Evolutionary conservation across 1,284 basidiomycete species (phyloP), one percentile per base, ranked within the genome.

Genomic region (Trametes pubescens): DNA sequence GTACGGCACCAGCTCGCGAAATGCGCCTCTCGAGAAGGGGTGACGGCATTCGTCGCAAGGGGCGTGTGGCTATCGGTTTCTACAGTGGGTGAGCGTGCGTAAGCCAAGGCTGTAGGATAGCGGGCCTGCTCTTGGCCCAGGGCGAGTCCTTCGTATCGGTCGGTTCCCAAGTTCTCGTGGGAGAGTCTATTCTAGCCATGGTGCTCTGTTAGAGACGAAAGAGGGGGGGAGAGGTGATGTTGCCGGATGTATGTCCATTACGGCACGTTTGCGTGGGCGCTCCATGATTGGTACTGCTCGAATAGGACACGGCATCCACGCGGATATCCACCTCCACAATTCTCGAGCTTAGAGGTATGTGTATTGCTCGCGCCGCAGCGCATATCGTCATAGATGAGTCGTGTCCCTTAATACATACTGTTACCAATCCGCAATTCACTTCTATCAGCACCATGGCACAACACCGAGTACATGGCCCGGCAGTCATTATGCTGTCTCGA

Each of bases 231-330:
- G 14, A 38, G 37, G 37, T 16, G 11, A 38, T 38, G 11, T 38
- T 11, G 37, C 37, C 37, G 10, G 14, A 32, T 51, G 10, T 35
- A 47, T 51, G 22, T n/a, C 24, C 48, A 5, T 51, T 58, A 51
- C 47, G 48, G 38, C 57, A 51, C 37, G 24, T 24, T 21, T 16
- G 37, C 24, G 24, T 47, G 38, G 24, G 44, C 43, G 44, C 32
- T 1, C 55, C 40, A 48, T 18, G 55, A 57, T 47, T 43, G 47
- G 55, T 44, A 57, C 55, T 29, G 40, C 53, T 55, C 53, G 40
- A 46, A 46, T 9, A 4, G 55, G 44, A 24, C 47, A 11, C 13
- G 47, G 22, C 21, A 7, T 47, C 44, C 32, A 18, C 43, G 43
- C 4, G 43, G 43, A 44, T 44, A 44, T 44, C 43, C 18, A 21